Percentiles rank a stretch among this genome's conserved stretches.
Evolutionary conservation across 371 early-diverging fungal genomes (phyloP).

Genomic region (Saksenaea vasiformis): DNA sequence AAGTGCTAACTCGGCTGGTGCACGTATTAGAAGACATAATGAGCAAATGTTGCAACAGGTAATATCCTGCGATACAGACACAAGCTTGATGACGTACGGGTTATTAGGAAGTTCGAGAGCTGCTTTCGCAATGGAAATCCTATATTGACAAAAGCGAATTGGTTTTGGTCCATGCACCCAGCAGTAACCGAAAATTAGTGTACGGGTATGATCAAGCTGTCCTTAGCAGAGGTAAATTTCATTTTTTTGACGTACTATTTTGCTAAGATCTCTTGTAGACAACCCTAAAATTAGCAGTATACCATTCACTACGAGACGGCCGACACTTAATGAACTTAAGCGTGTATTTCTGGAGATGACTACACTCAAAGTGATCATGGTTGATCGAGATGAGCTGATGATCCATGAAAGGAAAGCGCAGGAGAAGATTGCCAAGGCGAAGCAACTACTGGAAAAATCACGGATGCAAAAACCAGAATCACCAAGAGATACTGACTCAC

Average conservation of each 20-base stretch:
- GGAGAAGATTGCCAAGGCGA: constrained; percentile 31
- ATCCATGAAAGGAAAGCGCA: constrained; percentile 25
- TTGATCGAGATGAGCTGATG: constrained; percentile 39
- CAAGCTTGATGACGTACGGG: neutral
- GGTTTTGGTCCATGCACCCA: constrained; percentile 74
- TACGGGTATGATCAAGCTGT: constrained; percentile 67
- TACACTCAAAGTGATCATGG: constrained; percentile 52
- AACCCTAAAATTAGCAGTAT: constrained; percentile 65
- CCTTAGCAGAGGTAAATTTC: constrained; percentile 28
- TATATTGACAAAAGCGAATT: constrained; percentile 54
- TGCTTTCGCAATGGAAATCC: constrained; percentile 70
- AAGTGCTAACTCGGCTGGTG: constrained; percentile 90
- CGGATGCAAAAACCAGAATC: constrained; percentile 10
- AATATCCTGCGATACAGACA: neutral
- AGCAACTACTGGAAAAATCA: constrained; percentile 31
- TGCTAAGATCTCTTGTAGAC: constrained; percentile 14
- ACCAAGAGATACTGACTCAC: constrained; percentile 8
- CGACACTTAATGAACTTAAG: constrained; percentile 66
- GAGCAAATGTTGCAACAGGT: constrained; percentile 72
- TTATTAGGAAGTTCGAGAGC: constrained; percentile 66
- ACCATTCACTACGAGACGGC: constrained; percentile 80
- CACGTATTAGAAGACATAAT: constrained; percentile 86
- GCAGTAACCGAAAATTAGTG: constrained; percentile 59
- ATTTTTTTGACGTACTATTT: neutral
- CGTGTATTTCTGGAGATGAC: constrained; percentile 53